phyloP scores from a whole-genome alignment of 306 rosid species.

The Fragaria ananassa region DNA sequence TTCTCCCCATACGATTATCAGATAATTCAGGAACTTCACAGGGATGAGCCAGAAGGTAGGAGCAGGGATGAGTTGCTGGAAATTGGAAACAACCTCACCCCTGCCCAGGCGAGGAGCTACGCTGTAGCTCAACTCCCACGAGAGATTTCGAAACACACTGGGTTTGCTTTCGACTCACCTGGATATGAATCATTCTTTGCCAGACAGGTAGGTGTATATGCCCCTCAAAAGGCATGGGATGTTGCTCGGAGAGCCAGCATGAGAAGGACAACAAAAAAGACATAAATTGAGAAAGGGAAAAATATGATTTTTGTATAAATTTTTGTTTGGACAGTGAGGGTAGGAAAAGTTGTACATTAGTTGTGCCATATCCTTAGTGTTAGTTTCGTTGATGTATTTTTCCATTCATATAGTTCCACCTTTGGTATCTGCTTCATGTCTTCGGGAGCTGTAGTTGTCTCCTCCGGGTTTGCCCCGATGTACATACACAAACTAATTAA shows the following conservation, averaged over 20 bases:
- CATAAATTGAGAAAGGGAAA: slow-evolving; percentile 28
- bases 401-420: slow-evolving; percentile 16
- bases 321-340: slow-evolving; percentile 35
- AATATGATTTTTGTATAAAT: slow-evolving; percentile 49
- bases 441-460: slow-evolving; percentile 22
- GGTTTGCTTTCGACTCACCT: slow-evolving; percentile 94
- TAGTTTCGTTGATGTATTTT: slow-evolving; percentile 20
- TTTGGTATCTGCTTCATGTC: not conserved
- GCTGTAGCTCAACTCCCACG: slow-evolving; percentile 83
- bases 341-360: slow-evolving; percentile 55
- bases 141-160: slow-evolving; percentile 76
- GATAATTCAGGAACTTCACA: slow-evolving; percentile 82
- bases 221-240: slow-evolving; percentile 96
- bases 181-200: slow-evolving; percentile 94
- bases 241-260: slow-evolving; percentile 96
- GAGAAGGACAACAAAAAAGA: slow-evolving; percentile 47
- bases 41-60: slow-evolving; percentile 61
- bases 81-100: slow-evolving; percentile 57
- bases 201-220: slow-evolving; percentile 65
- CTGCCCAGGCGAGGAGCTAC: slow-evolving; percentile 71
- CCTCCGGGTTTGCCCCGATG: slow-evolving; percentile 29
- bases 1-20: slow-evolving; percentile 92
- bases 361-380: slow-evolving; percentile 34
- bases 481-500: slow-evolving; percentile 32
- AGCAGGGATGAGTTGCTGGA: slow-evolving; percentile 60